A percentile compares a stretch with the other conserved stretches of the same genome.
phyloP scores from a whole-genome alignment of 116 monocot species.

The Cymodocea nodosa region DNA sequence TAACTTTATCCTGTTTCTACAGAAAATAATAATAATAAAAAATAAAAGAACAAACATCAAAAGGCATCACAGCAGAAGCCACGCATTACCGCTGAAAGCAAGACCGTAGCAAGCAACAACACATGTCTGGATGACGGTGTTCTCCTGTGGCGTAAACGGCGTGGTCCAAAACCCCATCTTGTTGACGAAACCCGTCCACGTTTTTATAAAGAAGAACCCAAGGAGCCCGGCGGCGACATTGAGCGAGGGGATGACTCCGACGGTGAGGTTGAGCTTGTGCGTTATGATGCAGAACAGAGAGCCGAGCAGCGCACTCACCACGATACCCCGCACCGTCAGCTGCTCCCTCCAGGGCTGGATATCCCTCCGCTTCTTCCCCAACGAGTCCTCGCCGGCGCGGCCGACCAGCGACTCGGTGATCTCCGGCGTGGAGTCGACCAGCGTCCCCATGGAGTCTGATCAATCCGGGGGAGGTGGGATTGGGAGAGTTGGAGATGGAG shows the following conservation, averaged over 20 bases:
- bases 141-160: slow-evolving; percentile 88
- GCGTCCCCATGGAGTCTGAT: slow-evolving; percentile 16
- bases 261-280: slow-evolving; percentile 95
- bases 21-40: no score
- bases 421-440: slow-evolving; percentile 3
- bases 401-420: slow-evolving; percentile 14
- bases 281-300: slow-evolving; percentile 86
- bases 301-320: slow-evolving; percentile 64
- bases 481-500: background rate
- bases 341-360: slow-evolving; percentile 75
- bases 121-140: slow-evolving; percentile 93
- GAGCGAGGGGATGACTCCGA: slow-evolving; percentile 89
- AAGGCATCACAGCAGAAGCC: background rate
- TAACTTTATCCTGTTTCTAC: no score
- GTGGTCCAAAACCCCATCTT: slow-evolving; percentile 36
- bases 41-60: background rate
- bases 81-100: slow-evolving; percentile 63
- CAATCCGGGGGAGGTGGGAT: background rate
- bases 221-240: slow-evolving; percentile 88
- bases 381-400: slow-evolving; percentile 3
- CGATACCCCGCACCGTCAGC: slow-evolving; percentile 64
- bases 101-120: slow-evolving; percentile 97
- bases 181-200: slow-evolving; percentile 49
- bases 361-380: background rate
- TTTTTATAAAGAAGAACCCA: slow-evolving; percentile 79